A percentile compares a stretch with the other conserved stretches of the same genome.
Conservation (phyloP, 129 eudicot genomes). For the Ambrosia trifida region DNA sequence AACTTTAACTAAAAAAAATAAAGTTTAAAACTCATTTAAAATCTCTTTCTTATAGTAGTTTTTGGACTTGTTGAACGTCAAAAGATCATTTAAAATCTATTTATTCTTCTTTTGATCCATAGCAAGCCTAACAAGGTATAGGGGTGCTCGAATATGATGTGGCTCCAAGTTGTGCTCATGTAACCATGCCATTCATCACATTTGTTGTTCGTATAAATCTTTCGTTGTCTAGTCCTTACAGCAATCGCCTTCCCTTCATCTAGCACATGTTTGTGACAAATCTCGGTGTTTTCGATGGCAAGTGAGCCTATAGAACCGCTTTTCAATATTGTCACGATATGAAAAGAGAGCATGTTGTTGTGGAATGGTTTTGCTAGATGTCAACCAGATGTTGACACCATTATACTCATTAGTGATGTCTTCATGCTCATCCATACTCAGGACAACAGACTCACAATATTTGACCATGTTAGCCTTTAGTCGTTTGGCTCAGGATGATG, state of each 20-base stretch:
- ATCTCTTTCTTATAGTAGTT: constrained; percentile 44
- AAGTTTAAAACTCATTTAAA: no score
- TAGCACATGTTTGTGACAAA: constrained; percentile 37
- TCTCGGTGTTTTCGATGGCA: constrained; percentile 41
- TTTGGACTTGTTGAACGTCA: constrained; percentile 38
- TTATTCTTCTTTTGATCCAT: constrained; percentile 54
- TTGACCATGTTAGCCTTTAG: constrained; percentile 43
- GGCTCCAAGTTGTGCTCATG: constrained; percentile 41
- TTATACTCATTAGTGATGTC: constrained; percentile 50
- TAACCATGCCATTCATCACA: constrained; percentile 25
- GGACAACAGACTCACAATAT: constrained; percentile 38
- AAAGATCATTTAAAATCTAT: constrained; percentile 48
- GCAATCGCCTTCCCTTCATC: constrained; percentile 57
- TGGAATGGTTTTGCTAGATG: constrained; percentile 21
- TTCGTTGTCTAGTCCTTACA: constrained; percentile 37
- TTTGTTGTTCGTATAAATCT: constrained; percentile 51
- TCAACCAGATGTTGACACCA: constrained; percentile 51
- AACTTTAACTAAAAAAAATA: no score
- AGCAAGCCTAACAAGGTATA: constrained; percentile 56
- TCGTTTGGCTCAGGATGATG: constrained; percentile 37
- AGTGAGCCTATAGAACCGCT: constrained; percentile 44
- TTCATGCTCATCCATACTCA: constrained; percentile 53
- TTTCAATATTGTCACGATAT: constrained; percentile 37
- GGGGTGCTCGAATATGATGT: constrained; percentile 55
- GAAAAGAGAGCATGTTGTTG: constrained; percentile 24